A percentile compares a stretch with the other conserved stretches of the same genome.
Conservation (phyloP, 2,329 filamentous ascomycete genomes). For the Rachicladosporium sp. region DNA sequence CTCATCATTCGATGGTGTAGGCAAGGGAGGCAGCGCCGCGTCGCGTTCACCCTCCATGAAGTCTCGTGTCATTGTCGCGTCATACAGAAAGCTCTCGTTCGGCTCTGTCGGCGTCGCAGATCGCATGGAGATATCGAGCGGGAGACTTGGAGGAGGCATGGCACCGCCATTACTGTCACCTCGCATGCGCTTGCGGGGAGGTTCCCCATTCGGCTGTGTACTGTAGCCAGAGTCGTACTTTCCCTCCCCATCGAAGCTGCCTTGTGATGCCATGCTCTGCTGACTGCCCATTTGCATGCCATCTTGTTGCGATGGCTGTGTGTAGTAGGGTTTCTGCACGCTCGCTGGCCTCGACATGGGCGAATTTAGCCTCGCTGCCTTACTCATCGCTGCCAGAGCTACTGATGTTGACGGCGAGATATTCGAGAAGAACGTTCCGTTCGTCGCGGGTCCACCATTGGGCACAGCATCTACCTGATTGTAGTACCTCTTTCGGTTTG, state of each 20-base stretch:
- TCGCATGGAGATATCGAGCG: constrained; percentile 46
- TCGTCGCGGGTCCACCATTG: constrained; percentile 30
- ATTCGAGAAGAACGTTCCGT: constrained; percentile 92
- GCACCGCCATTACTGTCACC: constrained; percentile 25
- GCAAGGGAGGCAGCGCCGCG: constrained; percentile 52
- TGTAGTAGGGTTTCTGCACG: constrained; percentile 52
- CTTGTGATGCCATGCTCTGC: constrained; percentile 49
- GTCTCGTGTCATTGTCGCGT: constrained; percentile 24
- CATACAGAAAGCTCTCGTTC: constrained; percentile 66
- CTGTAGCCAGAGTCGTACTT: constrained; percentile 57
- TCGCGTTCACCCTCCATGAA: constrained; percentile 37
- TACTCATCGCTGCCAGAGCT: constrained; percentile 91
- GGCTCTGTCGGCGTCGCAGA: constrained; percentile 62
- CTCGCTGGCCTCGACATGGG: constrained; percentile 55
- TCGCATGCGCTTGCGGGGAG: constrained; percentile 65
- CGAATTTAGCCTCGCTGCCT: constrained; percentile 77
- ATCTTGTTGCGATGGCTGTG: constrained; percentile 59
- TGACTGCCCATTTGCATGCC: constrained; percentile 64
- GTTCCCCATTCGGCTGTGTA: constrained; percentile 50
- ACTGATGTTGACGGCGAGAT: constrained; percentile 89
- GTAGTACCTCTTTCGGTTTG: constrained; percentile 78
- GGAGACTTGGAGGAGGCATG: constrained; percentile 19
- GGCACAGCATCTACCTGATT: constrained; percentile 49
- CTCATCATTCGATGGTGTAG: constrained; percentile 46
- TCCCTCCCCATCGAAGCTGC: constrained; percentile 16